Base-by-base conservation (phyloP, 2,329 filamentous ascomycete species). In the Fusarium goolgardi region DNA sequence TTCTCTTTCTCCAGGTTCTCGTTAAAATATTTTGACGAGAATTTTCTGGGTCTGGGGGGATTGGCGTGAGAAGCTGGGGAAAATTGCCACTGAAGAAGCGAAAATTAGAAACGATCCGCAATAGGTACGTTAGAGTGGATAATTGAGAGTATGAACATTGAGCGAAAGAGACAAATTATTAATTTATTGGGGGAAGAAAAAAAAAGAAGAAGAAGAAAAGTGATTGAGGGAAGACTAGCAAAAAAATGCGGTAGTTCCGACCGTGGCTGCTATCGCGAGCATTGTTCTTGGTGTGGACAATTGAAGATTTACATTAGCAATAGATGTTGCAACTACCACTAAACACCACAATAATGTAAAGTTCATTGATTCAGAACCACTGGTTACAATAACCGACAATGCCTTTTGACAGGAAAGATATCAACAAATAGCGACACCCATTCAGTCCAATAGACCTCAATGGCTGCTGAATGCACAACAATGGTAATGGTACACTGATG, bases 41-140 rank as follows among this genome's bases (percentile, higher is more conserved):
- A 37, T 15, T 23, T 46, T 20, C 16, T 59, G 57, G 59, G 61
- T 63, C 59, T 39, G 60, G 60, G 60, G 60, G 60, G 53, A 50
- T 23, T 39, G 37, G 27, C 43, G 31, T 29, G 31, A 43, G 31
- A 39, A 58, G 53, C 40, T 64, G 61, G 50, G 60, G 60, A 63
- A 63, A 63, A 15, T 50, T 25, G 50, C 60, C 60, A 63, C 59
- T 9, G 2, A 8, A 0, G 47, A 68, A 27, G 15, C 40, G n/a
- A 12, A 51, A 27, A 23, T 31, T 13, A 21, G 15, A 8, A 4
- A 8, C n/a, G 16, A 51, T 31, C 18, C 8, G 20, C 35, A 13
- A 64, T 18, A 29, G 3, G 25, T 27, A 46, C 4, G 16, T 15
- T 20, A 11, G 41, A 12, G 8, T 12, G 6, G 7, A 27, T 5